Evolutionary conservation across 2,329 filamentous ascomycete genomes (phyloP), one percentile per base, ranked within the genome.

Genomic region (Curvularia spicifera): DNA sequence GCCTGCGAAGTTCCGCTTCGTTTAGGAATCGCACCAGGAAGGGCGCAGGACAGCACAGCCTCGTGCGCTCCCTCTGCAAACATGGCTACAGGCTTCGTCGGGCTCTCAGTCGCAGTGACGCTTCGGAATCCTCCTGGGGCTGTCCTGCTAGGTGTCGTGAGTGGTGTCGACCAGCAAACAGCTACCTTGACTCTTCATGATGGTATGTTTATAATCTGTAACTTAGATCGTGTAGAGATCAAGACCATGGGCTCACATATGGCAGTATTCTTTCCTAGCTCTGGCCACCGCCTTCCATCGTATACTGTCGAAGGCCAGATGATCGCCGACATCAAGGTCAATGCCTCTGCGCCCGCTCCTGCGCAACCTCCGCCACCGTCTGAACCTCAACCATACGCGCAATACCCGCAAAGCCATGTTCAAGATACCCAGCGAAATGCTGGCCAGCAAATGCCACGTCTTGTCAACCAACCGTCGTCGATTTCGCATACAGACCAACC

Each of bases 31-130:
- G 29, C 42, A 42, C 51, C 29, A 31, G 29, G 51, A 37, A 56
- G 47, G 48, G 48, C 53, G 39, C 18, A 33, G 49, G 43, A 39
- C 26, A 43, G 47, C 26, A 39, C 26, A 43, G 47, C 33, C 35
- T 43, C 33, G 40, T 31, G 20, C 43, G 43, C 42, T 29, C 28
- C 39, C 18, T 56, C 37, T 20, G 43, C 59, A 57, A 62, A 35
- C 66, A 90, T 90, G 88, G 87, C 71, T 48, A 82, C 83, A 59
- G 83, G 87, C 71, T 92, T 94, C 74, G 87, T 91, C 70, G 91
- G 91, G 61, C 84, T 91, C 75, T 87, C 89, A 59, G 91, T 95
- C 78, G 80, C 87, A 59, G 88, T 95, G 70, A 89, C 88, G 35
- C 83, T 95, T 63, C 85, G 84, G 68, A 82, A 86, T 57, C 89